A percentile compares a stretch with the other conserved stretches of the same genome.
phyloP scores from a whole-genome alignment of 106 monocot genomes.

The Dioscorea dumetorum region DNA sequence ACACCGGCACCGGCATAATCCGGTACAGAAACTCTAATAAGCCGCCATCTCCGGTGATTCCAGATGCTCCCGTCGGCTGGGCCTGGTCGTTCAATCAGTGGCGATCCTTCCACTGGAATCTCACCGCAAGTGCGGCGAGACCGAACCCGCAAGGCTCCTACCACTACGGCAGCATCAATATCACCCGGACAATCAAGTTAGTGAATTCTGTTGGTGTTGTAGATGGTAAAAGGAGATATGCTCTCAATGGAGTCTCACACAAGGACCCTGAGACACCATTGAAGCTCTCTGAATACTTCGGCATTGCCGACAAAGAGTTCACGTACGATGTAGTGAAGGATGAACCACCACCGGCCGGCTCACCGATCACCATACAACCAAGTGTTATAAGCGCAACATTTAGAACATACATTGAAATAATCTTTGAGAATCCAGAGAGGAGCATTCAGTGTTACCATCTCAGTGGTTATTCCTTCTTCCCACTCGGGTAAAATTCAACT shows the following conservation, averaged over 20 bases:
- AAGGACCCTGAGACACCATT: slow-evolving; percentile 12
- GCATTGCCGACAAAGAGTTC: slow-evolving; percentile 17
- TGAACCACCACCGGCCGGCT: not conserved
- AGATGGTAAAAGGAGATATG: slow-evolving; percentile 18
- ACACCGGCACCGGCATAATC: slow-evolving; percentile 17
- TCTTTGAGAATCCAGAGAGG: slow-evolving; percentile 53
- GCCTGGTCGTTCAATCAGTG: slow-evolving; percentile 45
- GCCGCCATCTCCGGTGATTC: slow-evolving; percentile 16
- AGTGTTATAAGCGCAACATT: slow-evolving; percentile 25
- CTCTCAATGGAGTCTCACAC: slow-evolving; percentile 24
- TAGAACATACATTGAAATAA: slow-evolving; percentile 50
- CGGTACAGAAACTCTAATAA: slow-evolving; percentile 19
- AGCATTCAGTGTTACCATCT: slow-evolving; percentile 45
- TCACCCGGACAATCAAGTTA: slow-evolving; percentile 36
- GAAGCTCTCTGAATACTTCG: slow-evolving; percentile 28
- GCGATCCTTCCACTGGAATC: slow-evolving; percentile 41
- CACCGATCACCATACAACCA: slow-evolving; percentile 1
- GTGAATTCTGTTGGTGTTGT: slow-evolving; percentile 4
- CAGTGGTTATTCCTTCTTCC: slow-evolving; percentile 61
- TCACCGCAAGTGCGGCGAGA: slow-evolving; percentile 34
- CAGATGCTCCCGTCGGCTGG: slow-evolving; percentile 27
- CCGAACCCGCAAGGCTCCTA: slow-evolving; percentile 43
- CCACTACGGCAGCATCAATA: slow-evolving; percentile 36
- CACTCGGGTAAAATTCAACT: slow-evolving; percentile 33
- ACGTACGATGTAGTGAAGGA: slow-evolving; percentile 23